phyloP scores from a whole-genome alignment of 805 yeast genomes.

The Saccharomycopsis fibuligera region DNA sequence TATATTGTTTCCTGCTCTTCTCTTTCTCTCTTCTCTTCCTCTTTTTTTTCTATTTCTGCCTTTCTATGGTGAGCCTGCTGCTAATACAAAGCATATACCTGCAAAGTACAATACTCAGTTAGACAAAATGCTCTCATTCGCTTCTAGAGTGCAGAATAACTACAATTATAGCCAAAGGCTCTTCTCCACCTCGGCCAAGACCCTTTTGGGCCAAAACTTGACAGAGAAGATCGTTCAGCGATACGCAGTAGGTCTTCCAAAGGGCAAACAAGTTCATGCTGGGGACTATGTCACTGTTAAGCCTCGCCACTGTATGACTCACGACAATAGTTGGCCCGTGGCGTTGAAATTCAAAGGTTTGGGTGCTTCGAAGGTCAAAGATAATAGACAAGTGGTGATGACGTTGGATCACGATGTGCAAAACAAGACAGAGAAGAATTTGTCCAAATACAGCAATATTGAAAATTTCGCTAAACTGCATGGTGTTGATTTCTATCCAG shows the following conservation, averaged over 20 bases:
- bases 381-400: slow-evolving; percentile 88
- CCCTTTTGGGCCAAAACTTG: slow-evolving; percentile 56
- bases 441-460: slow-evolving; percentile 82
- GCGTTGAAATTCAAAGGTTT: slow-evolving; percentile 93
- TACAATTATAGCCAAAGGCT: background rate
- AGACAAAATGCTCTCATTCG: too few relatives aligned
- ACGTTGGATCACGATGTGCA: slow-evolving; percentile 98
- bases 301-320: slow-evolving; percentile 99
- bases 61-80: too few relatives aligned
- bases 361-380: slow-evolving; percentile 79
- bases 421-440: slow-evolving; percentile 81
- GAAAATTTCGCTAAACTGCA: slow-evolving; percentile 84
- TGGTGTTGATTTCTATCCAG: slow-evolving; percentile 95
- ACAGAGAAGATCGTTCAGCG: slow-evolving; percentile 94
- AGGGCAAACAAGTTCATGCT: slow-evolving; percentile 67
- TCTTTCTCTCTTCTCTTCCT: too few relatives aligned
- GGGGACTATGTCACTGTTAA: slow-evolving; percentile 94
- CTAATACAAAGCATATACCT: too few relatives aligned
- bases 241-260: slow-evolving; percentile 80
- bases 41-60: too few relatives aligned
- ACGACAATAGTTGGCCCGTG: slow-evolving; percentile 99
- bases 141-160: too few relatives aligned
- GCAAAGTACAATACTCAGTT: too few relatives aligned
- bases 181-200: slow-evolving; percentile 1
- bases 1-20: too few relatives aligned